Evolutionary conservation across 805 yeast genomes (phyloP).

Genomic region (Blastobotrys muscicola): DNA sequence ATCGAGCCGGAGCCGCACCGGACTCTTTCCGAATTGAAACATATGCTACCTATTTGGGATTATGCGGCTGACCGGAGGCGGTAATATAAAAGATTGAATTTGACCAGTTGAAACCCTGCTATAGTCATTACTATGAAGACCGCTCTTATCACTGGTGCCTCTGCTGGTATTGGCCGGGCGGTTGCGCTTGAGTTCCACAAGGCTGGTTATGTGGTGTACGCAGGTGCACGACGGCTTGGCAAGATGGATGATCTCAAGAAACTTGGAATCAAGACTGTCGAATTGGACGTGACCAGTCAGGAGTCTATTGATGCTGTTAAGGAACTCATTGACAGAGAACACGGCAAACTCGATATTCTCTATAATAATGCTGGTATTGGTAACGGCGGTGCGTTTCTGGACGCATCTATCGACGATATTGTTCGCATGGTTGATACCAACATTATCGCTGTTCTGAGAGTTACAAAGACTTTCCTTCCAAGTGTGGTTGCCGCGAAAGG

Average conservation of each 20-base stretch:
- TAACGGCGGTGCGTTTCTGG: conserved; percentile 62
- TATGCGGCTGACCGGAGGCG: no score
- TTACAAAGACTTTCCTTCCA: conserved; percentile 47
- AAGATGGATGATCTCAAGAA: conserved; percentile 43
- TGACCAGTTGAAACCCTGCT: no score
- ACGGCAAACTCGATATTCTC: conserved; percentile 40
- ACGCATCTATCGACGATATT: conserved; percentile 47
- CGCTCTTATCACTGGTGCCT: conserved; percentile 13
- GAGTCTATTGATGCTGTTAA: conserved; percentile 37
- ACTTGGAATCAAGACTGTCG: conserved; percentile 36
- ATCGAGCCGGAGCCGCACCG: no score
- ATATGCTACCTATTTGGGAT: no score
- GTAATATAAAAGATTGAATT: no score
- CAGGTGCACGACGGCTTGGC: conserved; percentile 60
- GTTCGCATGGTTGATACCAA: conserved; percentile 51
- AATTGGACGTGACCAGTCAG: conserved; percentile 47
- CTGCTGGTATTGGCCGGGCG: conserved; percentile 15
- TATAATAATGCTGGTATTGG: conserved; percentile 76
- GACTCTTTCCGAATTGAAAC: no score
- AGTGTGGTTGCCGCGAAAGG: conserved; percentile 56
- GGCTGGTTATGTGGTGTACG: conserved; percentile 37
- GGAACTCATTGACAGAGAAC: conserved; percentile 27
- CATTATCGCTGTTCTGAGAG: conserved; percentile 57
- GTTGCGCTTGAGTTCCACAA: conserved; percentile 11
- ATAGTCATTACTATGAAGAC: conserved; percentile 32